Percentiles rank a stretch among this genome's conserved stretches.
phyloP scores from a whole-genome alignment of 2,329 filamentous ascomycete genomes.

The Huntiella moniliformis region DNA sequence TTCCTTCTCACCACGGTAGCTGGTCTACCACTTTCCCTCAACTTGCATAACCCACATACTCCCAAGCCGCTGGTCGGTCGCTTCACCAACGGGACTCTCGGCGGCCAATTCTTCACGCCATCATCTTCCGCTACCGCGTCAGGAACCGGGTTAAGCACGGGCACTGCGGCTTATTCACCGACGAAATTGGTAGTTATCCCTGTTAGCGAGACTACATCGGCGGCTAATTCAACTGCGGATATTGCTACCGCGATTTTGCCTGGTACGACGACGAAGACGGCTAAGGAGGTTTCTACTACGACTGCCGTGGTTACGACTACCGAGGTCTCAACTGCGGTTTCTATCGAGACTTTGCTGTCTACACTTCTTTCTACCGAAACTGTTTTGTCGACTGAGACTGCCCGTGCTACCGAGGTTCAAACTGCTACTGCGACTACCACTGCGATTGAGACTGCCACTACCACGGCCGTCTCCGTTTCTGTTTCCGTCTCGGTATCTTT shows the following conservation, averaged over 20 bases:
- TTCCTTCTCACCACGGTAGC: not conserved
- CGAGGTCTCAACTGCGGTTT: too few relatives aligned
- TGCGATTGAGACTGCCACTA: not conserved
- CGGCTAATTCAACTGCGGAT: too few relatives aligned
- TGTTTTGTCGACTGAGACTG: too few relatives aligned
- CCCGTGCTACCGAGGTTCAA: not conserved
- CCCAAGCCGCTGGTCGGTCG: too few relatives aligned
- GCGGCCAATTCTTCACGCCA: not conserved
- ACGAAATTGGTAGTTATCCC: not conserved
- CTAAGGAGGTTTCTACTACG: too few relatives aligned
- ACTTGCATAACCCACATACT: too few relatives aligned
- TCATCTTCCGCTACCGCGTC: not conserved
- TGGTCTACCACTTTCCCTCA: not conserved
- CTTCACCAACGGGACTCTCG: too few relatives aligned
- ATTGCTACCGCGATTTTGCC: too few relatives aligned
- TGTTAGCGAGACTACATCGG: not conserved
- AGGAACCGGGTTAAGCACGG: not conserved
- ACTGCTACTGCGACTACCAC: not conserved
- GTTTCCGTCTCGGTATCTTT: not conserved
- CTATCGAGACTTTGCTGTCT: too few relatives aligned
- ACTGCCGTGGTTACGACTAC: too few relatives aligned
- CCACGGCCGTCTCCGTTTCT: not conserved
- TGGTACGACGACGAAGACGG: too few relatives aligned
- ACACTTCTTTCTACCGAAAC: too few relatives aligned
- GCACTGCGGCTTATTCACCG: not conserved